Conservation (phyloP, 768 basidiomycete species). For the Lactarius vividus region DNA sequence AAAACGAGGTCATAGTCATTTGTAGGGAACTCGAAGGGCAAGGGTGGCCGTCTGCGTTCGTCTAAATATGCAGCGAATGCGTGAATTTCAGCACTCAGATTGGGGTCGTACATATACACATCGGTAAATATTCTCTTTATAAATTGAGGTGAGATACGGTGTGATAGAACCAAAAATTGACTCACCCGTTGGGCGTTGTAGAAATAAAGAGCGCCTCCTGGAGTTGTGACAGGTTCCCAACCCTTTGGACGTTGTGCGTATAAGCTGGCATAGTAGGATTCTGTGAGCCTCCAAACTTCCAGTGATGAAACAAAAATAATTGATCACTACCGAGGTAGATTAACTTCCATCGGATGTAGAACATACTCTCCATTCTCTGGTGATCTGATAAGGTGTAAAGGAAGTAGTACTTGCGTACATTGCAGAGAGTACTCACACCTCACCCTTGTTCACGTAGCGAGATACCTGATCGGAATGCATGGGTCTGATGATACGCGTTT, state of each 20-base stretch:
- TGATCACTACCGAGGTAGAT: conserved; percentile 1
- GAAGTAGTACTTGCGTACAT: background rate
- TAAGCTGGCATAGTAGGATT: background rate
- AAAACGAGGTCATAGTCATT: conserved; percentile 7
- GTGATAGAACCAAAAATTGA: background rate
- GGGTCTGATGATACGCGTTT: background rate
- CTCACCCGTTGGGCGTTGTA: conserved; percentile 1
- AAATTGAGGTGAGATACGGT: background rate
- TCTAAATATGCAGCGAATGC: background rate
- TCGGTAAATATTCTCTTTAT: conserved; percentile 16
- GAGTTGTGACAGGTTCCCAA: conserved; percentile 6
- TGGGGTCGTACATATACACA: conserved; percentile 17
- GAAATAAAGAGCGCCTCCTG: too few relatives aligned
- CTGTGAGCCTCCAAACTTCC: background rate
- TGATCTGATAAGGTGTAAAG: background rate
- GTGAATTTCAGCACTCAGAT: background rate
- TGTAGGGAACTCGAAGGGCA: too few relatives aligned
- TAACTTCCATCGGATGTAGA: background rate
- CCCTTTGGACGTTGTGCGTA: background rate
- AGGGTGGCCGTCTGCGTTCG: too few relatives aligned
- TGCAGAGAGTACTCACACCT: conserved; percentile 7
- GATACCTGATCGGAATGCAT: conserved; percentile 19
- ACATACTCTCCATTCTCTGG: fast-evolving
- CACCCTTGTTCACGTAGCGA: conserved; percentile 9
- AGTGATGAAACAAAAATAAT: background rate